Conservation (phyloP, 805 yeast species). For the Saccharomycopsis sp. region DNA sequence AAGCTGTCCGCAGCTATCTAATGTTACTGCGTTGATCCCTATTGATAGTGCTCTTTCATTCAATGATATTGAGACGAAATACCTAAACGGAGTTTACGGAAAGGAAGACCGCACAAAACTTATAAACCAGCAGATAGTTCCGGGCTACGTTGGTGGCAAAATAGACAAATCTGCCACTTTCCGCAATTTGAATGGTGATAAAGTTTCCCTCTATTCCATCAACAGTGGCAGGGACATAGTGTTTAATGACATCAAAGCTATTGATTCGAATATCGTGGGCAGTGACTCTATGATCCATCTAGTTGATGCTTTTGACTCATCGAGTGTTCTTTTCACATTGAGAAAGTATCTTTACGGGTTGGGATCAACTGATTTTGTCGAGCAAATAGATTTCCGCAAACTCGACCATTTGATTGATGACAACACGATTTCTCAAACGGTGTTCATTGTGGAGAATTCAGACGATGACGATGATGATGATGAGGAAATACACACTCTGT, state of each 20-base stretch:
- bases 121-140: conserved; percentile 31
- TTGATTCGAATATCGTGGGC: conserved; percentile 35
- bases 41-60: conserved; percentile 34
- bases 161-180: conserved; percentile 21
- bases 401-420: conserved; percentile 53
- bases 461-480: conserved; percentile 32
- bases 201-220: conserved; percentile 23
- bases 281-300: conserved; percentile 45
- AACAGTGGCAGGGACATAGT: conserved; percentile 31
- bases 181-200: conserved; percentile 27
- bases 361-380: conserved; percentile 55
- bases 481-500: conserved; percentile 21
- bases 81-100: conserved; percentile 33
- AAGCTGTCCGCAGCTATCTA: conserved; percentile 26
- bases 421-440: conserved; percentile 43
- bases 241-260: conserved; percentile 32
- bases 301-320: conserved; percentile 31
- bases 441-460: conserved; percentile 45
- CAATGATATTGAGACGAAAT: conserved; percentile 39
- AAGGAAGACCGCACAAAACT: conserved; percentile 25
- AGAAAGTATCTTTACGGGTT: conserved; percentile 54
- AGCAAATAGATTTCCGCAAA: conserved; percentile 59
- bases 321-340: conserved; percentile 38
- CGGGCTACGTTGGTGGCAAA: conserved; percentile 42
- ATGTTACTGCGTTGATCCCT: conserved; percentile 43